Evolutionary conservation across 2,329 filamentous ascomycete species (phyloP), one percentile per base, ranked within the genome.

Genomic region (Phaeophleospora eucalypticola): DNA sequence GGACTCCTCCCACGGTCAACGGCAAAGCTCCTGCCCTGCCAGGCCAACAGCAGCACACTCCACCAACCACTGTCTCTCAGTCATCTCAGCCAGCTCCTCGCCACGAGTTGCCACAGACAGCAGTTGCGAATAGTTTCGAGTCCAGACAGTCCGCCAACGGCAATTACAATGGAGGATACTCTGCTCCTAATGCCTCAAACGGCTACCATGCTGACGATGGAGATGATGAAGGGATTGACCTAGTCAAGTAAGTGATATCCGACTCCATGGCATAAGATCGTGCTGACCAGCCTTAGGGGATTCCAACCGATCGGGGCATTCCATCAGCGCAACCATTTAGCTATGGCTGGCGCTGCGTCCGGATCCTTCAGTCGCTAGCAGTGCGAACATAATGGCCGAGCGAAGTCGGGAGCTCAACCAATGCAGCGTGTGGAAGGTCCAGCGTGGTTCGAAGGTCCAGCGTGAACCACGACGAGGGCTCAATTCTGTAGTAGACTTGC

Each of bases 221-320:
- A 17, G 68, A 69, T 39, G 70, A 73, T 36, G 71, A 71, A 43
- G 68, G 70, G 14, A 74, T 74, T 47, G 73, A 76, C 63, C 62
- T 76, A 37, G 70, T 68, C 37, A 76, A 74, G 72, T 75, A 63
- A 65, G 71, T 65, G 34, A 16, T 34, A 20, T 16, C 34, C 4
- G 32, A 36, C 6, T 12, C 29, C 16, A 17, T 17, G n/a, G 24
- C 12, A 4, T 7, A 17, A 17, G 34, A 27, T 35, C 41, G 51
- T 52, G 40, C 52, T 57, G 37, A 56, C 43, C 33, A 20, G 34
- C 27, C 36, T 12, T 18, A 75, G 72, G 63, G 72, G 72, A 18
- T 75, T 75, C 60, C 71, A 74, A 52, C 71, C 71, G 27, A 75
- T 75, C 41, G 72, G 72, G 20, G 66, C 68, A 2, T 75, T 72